Percentiles rank a stretch among this genome's conserved stretches.
Evolutionary conservation across 1,139 yeast genomes (phyloP).

Genomic region (Kluyveromyces sp.): DNA sequence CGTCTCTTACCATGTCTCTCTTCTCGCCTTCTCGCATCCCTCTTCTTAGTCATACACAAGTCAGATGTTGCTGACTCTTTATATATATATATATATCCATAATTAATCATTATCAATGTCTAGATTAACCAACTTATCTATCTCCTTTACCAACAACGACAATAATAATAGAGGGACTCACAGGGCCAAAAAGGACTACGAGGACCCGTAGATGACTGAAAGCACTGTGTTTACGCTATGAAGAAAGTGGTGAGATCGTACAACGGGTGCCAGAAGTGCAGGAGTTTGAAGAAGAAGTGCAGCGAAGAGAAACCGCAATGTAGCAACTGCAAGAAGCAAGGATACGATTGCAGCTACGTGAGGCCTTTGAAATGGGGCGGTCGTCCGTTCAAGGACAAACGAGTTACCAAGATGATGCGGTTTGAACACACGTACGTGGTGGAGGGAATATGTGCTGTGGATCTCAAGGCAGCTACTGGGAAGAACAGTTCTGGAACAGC

Average conservation of each 20-base stretch:
- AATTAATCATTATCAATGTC: too few relatives aligned
- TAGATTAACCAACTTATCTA: not conserved
- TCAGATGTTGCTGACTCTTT: too few relatives aligned
- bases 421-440: constrained; percentile 9
- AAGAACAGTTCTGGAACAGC: not conserved
- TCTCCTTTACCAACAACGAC: not conserved
- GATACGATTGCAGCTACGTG: constrained; percentile 53
- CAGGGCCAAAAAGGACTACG: too few relatives aligned
- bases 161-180: not conserved
- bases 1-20: not conserved
- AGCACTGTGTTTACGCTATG: not conserved
- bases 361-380: constrained; percentile 73
- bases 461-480: constrained; percentile 2
- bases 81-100: not conserved
- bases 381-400: constrained; percentile 39
- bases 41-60: too few relatives aligned
- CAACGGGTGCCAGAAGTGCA: constrained; percentile 62
- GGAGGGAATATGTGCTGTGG: constrained; percentile 9
- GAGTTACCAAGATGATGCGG: constrained; percentile 3
- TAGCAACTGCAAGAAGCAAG: constrained; percentile 45
- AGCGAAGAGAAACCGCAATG: constrained; percentile 65
- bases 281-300: constrained; percentile 63
- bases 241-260: not conserved
- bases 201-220: too few relatives aligned
- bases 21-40: not conserved